phyloP scores from a whole-genome alignment of 2,329 filamentous ascomycete species.

The Cytospora piceae region DNA sequence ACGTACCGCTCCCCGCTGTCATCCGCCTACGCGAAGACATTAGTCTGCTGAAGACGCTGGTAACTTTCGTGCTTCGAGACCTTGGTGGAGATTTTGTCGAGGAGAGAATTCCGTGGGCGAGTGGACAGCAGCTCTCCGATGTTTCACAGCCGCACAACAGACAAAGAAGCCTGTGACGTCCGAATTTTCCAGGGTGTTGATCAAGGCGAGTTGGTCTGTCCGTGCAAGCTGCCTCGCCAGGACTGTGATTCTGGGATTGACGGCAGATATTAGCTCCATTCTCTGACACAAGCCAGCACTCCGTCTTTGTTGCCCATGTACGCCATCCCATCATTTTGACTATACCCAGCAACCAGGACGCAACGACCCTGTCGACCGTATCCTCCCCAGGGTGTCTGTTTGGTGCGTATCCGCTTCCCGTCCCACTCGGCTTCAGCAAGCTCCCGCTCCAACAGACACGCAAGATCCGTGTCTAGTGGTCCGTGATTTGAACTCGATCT shows the following conservation, averaged over 20 bases:
- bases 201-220: slow-evolving; percentile 23
- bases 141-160: slow-evolving; percentile 40
- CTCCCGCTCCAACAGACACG: slow-evolving; percentile 30
- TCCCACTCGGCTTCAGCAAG: slow-evolving; percentile 31
- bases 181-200: slow-evolving; percentile 16
- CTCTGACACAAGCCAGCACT: slow-evolving; percentile 18
- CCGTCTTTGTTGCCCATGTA: slow-evolving; percentile 22
- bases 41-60: background rate
- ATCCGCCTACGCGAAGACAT: slow-evolving; percentile 1
- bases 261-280: slow-evolving; percentile 16
- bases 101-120: slow-evolving; percentile 29
- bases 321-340: slow-evolving; percentile 20
- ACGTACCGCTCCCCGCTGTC: background rate
- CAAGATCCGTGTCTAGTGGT: slow-evolving; percentile 21
- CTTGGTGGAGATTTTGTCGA: slow-evolving; percentile 16
- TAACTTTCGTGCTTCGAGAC: slow-evolving; percentile 18
- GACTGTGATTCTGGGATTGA: slow-evolving; percentile 15
- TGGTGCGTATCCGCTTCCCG: slow-evolving; percentile 27
- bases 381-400: slow-evolving; percentile 16
- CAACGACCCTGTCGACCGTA: slow-evolving; percentile 17
- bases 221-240: slow-evolving; percentile 15
- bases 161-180: slow-evolving; percentile 40
- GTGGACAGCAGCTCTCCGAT: slow-evolving; percentile 37
- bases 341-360: slow-evolving; percentile 14
- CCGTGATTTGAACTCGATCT: slow-evolving; percentile 24